Evolutionary conservation across 768 basidiomycete species (phyloP).

Genomic region (Pholiota molesta): DNA sequence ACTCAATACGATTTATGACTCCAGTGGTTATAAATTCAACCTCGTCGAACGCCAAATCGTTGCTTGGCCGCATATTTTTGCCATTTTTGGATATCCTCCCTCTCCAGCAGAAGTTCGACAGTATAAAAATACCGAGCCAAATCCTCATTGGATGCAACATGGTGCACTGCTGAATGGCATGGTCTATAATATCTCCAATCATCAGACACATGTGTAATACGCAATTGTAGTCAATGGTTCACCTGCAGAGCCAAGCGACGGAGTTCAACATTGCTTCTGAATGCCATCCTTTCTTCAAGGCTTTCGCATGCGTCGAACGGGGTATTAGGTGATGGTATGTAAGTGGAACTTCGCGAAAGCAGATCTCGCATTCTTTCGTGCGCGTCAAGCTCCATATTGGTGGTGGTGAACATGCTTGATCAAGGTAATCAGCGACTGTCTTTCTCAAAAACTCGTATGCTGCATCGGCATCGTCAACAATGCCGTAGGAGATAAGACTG

Average conservation of each 20-base stretch:
- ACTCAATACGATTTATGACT: neutral
- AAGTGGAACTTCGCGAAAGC: slow-evolving; percentile 55
- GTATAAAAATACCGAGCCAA: slow-evolving; percentile 55
- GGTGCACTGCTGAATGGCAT: slow-evolving; percentile 48
- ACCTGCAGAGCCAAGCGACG: slow-evolving; percentile 65
- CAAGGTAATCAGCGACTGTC: slow-evolving; percentile 43
- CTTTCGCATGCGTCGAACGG: slow-evolving; percentile 53
- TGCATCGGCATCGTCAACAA: slow-evolving; percentile 44
- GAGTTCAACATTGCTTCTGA: slow-evolving; percentile 52
- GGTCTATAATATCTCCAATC: slow-evolving; percentile 35
- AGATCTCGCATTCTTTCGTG: slow-evolving; percentile 59
- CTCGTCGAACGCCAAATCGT: slow-evolving; percentile 32
- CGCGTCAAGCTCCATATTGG: slow-evolving; percentile 57
- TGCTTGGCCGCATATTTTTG: slow-evolving; percentile 54
- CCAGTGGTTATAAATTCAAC: slow-evolving; percentile 1
- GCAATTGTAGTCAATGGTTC: slow-evolving; percentile 7
- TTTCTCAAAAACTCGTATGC: slow-evolving; percentile 42
- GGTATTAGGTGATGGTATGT: slow-evolving; percentile 69
- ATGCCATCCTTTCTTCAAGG: slow-evolving; percentile 62
- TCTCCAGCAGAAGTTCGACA: slow-evolving; percentile 47
- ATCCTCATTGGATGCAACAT: slow-evolving; percentile 50
- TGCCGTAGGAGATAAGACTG: slow-evolving; percentile 52
- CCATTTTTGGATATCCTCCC: slow-evolving; percentile 63
- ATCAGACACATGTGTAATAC: neutral
- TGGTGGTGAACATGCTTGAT: slow-evolving; percentile 49